Base-by-base conservation (phyloP, 352 stramenopile species). In the Globisporangium solare region DNA sequence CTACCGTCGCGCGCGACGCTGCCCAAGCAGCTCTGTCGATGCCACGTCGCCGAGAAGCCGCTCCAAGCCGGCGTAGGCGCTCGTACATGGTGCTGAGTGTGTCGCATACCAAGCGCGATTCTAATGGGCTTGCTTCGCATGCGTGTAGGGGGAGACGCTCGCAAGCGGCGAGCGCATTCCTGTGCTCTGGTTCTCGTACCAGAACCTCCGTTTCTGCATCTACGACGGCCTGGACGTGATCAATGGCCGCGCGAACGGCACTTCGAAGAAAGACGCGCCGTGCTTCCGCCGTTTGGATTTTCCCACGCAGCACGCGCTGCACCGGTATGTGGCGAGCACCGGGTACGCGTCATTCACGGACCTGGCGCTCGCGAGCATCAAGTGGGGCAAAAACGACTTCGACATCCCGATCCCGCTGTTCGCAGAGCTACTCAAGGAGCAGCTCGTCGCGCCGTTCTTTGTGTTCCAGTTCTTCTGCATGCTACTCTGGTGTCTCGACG, bases 381-480 rank as follows among this genome's bases (percentile, higher is more conserved):
- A 79, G 51, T 84, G 64, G 63, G 66, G 69, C 35, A 58, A 67
- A 15, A 98, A 98, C 67, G 73, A 79, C 41, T 96, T 95, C 48
- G 68, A 84, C 27, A 94, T 98, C 54, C 80, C 89, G 22, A 69
- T 97, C 20, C 93, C 92, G 21, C 49, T 64, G 20, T 97, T 97
- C 47, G 47, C 74, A 4, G 77, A 83, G 54, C 67, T 98, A 14
- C 82, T 98, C 21, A 76, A 83, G 45, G 88, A 98, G 65, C 96
- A 99, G 70, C 66, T 97, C 12, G 70, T 98, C 5, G 91, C 94
- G 40, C 96, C 96, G n/a, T 98, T 99, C 59, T 98, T 98, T 66
- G 73, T 99, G 7, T 99, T 99, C 67, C 96, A 99, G 69, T 84
- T 84, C 42, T 92, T 99, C 39, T 98, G 94, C 71, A 96, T 98